Evolutionary conservation across 2,329 filamentous ascomycete genomes (phyloP), one percentile per base, ranked within the genome.

Genomic region (Phaeosphaeriaceae sp.): DNA sequence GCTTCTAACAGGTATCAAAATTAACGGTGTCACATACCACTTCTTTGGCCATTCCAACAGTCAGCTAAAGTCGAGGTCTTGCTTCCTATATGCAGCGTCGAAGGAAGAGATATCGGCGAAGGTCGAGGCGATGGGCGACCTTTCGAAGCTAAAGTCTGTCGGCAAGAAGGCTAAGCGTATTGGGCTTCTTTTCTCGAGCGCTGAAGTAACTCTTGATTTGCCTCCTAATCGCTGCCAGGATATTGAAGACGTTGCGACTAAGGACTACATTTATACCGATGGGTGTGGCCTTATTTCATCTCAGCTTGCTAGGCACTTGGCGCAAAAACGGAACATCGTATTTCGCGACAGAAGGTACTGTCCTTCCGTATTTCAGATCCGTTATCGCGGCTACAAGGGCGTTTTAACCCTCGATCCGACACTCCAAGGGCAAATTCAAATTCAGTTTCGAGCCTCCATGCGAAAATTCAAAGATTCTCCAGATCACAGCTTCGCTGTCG

Each of bases 41-140:
- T 77, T 77, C 55, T 77, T 71, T 41, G 74, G 74, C 1, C 76
- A 78, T 56, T 76, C 74, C 54, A 77, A 76, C 44, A 76, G 73
- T 46, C 75, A 78, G 57, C 63, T 77, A 12, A 76, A 76, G 53
- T 76, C 74, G 2, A 64, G 71, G 18, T 72, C 74, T 5, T 77
- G 74, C 51, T 75, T 74, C 47, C 52, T 76, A 33, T 69, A 64
- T 40, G 72, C 73, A 1, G 74, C 59, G 4, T 50, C 70, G 6
- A 70, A 69, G 46, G 64, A 70, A 13, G 59, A 66, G 8, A 72
- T 76, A 15, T 43, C 63, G 1, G 28, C 42, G 28, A 74, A 68
- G 48, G 59, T 77, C 6, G 69, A 76, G 39, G 52, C 63, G 0
- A 63, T 77, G 30, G 74, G 75, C 0, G 74, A 77, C 37, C 73